A percentile compares a stretch with the other conserved stretches of the same genome.
These are phyloP conservation scores for Hypoxylon sp. DNA, from an alignment of 2,329 filamentous ascomycete species.

Conservation along the genomic window DNA sequence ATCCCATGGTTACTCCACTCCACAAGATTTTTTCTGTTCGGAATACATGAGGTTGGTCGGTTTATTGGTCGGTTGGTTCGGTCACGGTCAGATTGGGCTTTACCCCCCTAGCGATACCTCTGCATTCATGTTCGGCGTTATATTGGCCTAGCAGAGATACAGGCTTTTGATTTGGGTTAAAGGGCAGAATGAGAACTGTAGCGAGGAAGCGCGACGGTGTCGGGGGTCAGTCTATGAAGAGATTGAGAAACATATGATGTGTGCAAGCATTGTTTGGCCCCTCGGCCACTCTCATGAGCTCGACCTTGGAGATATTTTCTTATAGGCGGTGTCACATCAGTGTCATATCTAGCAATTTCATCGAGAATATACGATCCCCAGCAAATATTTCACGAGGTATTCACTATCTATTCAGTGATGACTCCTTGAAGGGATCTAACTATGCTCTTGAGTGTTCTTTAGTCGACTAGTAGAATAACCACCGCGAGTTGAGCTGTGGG, in stretches of 20 bases:
- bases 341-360: constrained; percentile 19
- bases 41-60: constrained; percentile 39
- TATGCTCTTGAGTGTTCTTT: neutral
- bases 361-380: constrained; percentile 22
- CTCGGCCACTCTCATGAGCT: neutral
- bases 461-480: neutral
- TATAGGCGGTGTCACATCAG: constrained; percentile 1
- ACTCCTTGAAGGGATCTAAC: too few species aligned
- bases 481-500: neutral
- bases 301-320: constrained; percentile 6
- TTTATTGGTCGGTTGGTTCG: constrained; percentile 29
- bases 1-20: constrained; percentile 52
- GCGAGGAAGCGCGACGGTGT: constrained; percentile 1
- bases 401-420: neutral
- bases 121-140: constrained; percentile 53
- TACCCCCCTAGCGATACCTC: constrained; percentile 45
- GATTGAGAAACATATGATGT: constrained; percentile 4
- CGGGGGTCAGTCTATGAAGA: neutral
- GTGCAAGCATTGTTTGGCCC: neutral
- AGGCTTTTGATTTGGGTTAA: constrained; percentile 34
- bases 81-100: constrained; percentile 40
- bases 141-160: constrained; percentile 47
- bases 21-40: constrained; percentile 46
- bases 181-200: constrained; percentile 17
- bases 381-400: neutral